Base-by-base conservation (phyloP, 2,329 filamentous ascomycete genomes). In the Aspergillus ustus region DNA sequence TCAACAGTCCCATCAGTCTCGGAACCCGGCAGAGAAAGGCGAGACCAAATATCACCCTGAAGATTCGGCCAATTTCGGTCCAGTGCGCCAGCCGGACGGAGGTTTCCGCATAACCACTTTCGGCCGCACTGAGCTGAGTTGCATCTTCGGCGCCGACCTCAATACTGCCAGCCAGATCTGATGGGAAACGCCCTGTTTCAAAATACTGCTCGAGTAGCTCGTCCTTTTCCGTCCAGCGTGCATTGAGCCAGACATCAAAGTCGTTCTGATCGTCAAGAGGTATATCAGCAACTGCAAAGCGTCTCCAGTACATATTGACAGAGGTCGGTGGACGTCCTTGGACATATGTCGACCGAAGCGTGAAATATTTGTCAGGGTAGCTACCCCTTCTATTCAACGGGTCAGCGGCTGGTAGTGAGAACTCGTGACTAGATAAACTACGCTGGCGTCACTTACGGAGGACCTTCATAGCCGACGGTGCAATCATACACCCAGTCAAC, bases 301-400 rank as follows among this genome's bases (percentile, higher is more conserved):
- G 88, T 57, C 95, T 88, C 92, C 94, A 99, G 78, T 96, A 91
- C 82, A 98, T 93, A 77, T 97, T 98, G 71, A 98, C 93, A 1
- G 93, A 97, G 75, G 93, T 97, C 1, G 94, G 95, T 0, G 93
- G 90, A 1, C 91, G 87, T 13, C 95, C 93, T 75, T 95, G 87
- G 65, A 97, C 89, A 73, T 95, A 97, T 4, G 92, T 96, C 52
- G 93, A 93, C 2, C 87, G 86, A 4, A 99, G 83, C 0, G 91
- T 93, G 77, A 96, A 98, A 70, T 91, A 90, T 52, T 96, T 88
- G 74, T 98, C 93, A n/a, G 94, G 93, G 68, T 89, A 97, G 69
- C 90, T 85, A 44, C 89, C 91, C 61, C 89, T 90, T 25, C 89
- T 92, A 70, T 53, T 55, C 7, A 8, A 48, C 20, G 7, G 11